Evolutionary conservation across 164 flowering plant species (phyloP).

Genomic region (Chimonanthus praecox): DNA sequence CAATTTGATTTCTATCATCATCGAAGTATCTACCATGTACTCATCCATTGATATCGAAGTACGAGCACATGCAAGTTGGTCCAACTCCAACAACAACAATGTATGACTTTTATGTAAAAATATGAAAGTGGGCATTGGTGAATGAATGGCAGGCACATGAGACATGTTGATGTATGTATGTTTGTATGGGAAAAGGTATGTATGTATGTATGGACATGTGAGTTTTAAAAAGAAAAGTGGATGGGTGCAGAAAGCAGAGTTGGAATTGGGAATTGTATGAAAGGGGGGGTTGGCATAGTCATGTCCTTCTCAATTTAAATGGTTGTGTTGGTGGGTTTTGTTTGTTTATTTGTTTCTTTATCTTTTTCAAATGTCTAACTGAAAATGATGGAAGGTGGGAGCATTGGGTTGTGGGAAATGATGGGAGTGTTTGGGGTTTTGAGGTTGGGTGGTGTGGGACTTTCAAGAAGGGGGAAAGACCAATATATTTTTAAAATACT

Average conservation of each 20-base stretch:
- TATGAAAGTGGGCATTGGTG: not conserved
- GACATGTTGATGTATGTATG: not conserved
- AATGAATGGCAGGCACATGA: not conserved
- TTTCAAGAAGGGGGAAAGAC: constrained; percentile 6
- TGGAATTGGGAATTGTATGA: not conserved
- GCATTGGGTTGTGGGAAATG: constrained; percentile 55
- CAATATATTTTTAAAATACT: not conserved
- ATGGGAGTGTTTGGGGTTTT: constrained; percentile 18
- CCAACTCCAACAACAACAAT: too few relatives aligned
- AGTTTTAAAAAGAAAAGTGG: too few relatives aligned
- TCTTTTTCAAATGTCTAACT: constrained; percentile 38
- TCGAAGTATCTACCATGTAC: too few relatives aligned
- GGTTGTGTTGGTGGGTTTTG: not conserved
- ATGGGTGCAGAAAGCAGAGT: too few relatives aligned
- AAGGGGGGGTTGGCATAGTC: not conserved
- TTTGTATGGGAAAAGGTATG: too few relatives aligned
- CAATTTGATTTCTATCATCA: too few relatives aligned
- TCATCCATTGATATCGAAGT: too few relatives aligned
- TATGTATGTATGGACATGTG: too few relatives aligned
- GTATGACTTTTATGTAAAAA: too few relatives aligned
- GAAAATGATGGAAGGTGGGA: constrained; percentile 58
- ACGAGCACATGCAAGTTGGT: too few relatives aligned
- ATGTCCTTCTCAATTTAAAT: not conserved
- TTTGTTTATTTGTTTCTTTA: constrained; percentile 5
- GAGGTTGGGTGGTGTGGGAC: constrained; percentile 9